A percentile compares a stretch with the other conserved stretches of the same genome.
Evolutionary conservation across 441 rosid genomes (phyloP).

Genomic region (Metrosideros polymorpha): DNA sequence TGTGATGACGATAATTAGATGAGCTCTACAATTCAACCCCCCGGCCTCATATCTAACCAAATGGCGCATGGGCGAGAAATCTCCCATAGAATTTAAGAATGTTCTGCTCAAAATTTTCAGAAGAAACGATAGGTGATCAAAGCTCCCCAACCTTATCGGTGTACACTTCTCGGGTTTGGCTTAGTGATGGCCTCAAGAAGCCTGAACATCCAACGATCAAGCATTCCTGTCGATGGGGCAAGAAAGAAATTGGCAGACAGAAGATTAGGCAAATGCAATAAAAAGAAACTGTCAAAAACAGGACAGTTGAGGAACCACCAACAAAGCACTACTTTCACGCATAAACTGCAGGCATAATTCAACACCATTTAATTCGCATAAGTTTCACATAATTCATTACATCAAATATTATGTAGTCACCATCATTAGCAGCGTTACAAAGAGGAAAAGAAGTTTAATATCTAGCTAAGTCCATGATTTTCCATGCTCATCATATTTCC

Average conservation of each 20-base stretch:
- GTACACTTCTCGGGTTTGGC: conserved; percentile 29
- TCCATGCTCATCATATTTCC: neutral
- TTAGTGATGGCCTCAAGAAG: conserved; percentile 51
- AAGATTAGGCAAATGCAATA: neutral
- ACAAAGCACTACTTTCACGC: neutral
- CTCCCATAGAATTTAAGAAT: neutral
- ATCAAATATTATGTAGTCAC: neutral
- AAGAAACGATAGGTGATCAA: neutral
- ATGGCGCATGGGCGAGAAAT: neutral
- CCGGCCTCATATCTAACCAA: neutral
- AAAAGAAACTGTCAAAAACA: neutral
- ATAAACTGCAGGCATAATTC: neutral
- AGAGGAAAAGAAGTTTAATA: neutral
- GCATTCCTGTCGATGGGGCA: conserved; percentile 55
- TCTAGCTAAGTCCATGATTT: neutral
- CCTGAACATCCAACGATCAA: conserved; percentile 96
- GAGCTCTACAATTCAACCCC: neutral
- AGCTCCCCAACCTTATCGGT: conserved; percentile 11
- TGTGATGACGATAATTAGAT: neutral
- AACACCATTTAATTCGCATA: neutral
- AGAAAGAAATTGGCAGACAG: neutral
- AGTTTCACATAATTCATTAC: neutral
- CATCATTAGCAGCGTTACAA: neutral
- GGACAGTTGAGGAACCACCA: neutral
- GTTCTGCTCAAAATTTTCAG: neutral